A percentile compares a stretch with the other conserved stretches of the same genome.
These are phyloP conservation scores for Hypoxylon cercidicola DNA, from an alignment of 495 filamentous ascomycete genomes.

Conservation along the genomic window DNA sequence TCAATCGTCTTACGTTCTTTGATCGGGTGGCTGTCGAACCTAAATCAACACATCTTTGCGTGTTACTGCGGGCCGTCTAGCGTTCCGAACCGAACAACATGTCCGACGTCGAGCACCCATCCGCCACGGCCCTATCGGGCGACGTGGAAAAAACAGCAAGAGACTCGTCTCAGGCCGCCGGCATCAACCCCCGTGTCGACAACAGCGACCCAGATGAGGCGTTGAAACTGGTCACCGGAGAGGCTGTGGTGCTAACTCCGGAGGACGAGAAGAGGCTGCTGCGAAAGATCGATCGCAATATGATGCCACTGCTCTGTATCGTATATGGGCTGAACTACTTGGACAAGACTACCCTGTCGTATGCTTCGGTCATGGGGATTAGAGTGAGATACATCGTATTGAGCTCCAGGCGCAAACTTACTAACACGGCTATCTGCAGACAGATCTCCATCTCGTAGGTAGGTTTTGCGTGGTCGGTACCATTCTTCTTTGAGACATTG, in stretches of 20 bases:
- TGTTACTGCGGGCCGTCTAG: neutral
- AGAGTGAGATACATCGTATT: constrained; percentile 50
- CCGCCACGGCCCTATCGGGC: constrained; percentile 4
- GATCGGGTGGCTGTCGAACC: constrained; percentile 10
- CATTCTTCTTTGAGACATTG: neutral
- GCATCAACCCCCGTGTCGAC: constrained; percentile 25
- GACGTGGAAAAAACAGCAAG: constrained; percentile 36
- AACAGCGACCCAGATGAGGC: constrained; percentile 46
- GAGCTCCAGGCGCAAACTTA: constrained; percentile 49
- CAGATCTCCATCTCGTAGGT: constrained; percentile 42
- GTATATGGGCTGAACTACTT: constrained; percentile 73
- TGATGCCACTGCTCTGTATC: constrained; percentile 70
- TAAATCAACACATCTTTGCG: constrained; percentile 4
- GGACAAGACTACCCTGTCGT: constrained; percentile 73
- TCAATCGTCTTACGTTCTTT: neutral
- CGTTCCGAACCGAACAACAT: constrained; percentile 8
- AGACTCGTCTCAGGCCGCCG: constrained; percentile 15
- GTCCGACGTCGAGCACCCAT: constrained; percentile 23
- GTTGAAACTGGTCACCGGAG: constrained; percentile 43
- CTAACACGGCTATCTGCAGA: constrained; percentile 16
- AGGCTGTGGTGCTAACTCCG: constrained; percentile 47
- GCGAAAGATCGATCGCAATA: constrained; percentile 66
- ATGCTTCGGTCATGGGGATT: constrained; percentile 71
- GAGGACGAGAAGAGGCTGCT: constrained; percentile 61
- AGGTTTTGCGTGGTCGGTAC: neutral